phyloP scores from a whole-genome alignment of 352 stramenopile genomes.

The Blastocystis sp. region DNA sequence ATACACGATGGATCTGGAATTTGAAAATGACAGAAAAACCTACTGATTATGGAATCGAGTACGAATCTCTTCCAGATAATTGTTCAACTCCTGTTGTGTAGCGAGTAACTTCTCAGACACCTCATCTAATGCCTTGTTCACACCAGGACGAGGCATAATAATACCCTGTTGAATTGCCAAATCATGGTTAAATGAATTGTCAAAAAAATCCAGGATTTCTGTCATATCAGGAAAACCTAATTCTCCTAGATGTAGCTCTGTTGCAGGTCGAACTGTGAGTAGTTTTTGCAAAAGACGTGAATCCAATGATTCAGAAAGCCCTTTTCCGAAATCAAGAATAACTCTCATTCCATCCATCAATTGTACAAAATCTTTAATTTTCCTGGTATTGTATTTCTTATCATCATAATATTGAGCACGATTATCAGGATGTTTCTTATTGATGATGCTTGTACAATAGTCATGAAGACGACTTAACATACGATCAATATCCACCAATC shows the following conservation, averaged over 20 bases:
- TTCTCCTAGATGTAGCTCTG: background rate
- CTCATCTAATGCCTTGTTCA: slow-evolving; percentile 79
- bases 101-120: slow-evolving; percentile 71
- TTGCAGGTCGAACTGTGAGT: background rate
- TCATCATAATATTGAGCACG: slow-evolving; percentile 94
- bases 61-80: slow-evolving; percentile 76
- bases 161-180: slow-evolving; percentile 78
- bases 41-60: slow-evolving; percentile 68
- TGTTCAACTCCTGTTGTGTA: slow-evolving; percentile 70
- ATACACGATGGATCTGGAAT: slow-evolving; percentile 58
- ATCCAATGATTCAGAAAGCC: slow-evolving; percentile 70
- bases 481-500: slow-evolving; percentile 86
- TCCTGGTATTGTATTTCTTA: slow-evolving; percentile 89
- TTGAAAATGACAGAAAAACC: background rate
- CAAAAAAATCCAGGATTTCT: slow-evolving; percentile 85
- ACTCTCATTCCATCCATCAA: slow-evolving; percentile 80
- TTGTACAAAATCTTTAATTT: slow-evolving; percentile 84
- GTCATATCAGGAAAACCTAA: slow-evolving; percentile 79
- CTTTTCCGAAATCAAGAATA: slow-evolving; percentile 74
- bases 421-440: slow-evolving; percentile 80
- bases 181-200: slow-evolving; percentile 87
- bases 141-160: slow-evolving; percentile 84
- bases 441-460: slow-evolving; percentile 76
- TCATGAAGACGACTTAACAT: slow-evolving; percentile 88
- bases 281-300: slow-evolving; percentile 68